Evolutionary conservation across 176 grass and related monocot species (phyloP).

Genomic region (Eragrostis nindensis): DNA sequence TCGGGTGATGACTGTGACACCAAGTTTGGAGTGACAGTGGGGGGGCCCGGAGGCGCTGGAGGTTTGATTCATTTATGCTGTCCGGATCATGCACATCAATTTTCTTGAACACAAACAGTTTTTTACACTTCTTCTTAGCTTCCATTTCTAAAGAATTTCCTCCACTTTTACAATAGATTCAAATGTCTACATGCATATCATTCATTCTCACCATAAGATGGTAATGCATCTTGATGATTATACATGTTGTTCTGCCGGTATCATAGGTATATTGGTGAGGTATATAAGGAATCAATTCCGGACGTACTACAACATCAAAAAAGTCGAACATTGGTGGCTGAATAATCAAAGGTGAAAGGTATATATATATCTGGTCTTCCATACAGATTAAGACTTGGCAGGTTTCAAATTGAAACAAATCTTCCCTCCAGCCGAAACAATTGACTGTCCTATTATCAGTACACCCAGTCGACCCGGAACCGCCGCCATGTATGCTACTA

Average conservation of each 20-base stretch:
- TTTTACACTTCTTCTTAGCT: neutral
- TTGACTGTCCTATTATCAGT: constrained; percentile 32
- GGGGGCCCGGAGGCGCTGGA: constrained; percentile 23
- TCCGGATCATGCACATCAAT: constrained; percentile 18
- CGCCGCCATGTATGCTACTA: neutral
- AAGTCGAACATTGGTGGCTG: neutral
- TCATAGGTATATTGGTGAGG: no score
- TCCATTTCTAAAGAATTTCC: neutral
- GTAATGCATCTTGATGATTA: no score
- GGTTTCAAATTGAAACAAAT: neutral
- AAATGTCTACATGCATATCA: no score
- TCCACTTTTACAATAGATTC: no score
- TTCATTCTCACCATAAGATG: no score
- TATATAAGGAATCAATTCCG: no score
- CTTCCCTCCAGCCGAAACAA: constrained; percentile 27
- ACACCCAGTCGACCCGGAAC: constrained; percentile 3
- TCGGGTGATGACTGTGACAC: constrained; percentile 1
- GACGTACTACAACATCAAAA: no score
- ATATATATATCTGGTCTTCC: neutral
- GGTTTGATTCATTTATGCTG: constrained; percentile 31
- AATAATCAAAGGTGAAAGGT: constrained; percentile 27
- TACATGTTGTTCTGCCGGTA: no score
- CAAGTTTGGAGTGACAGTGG: constrained; percentile 14
- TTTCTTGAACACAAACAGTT: neutral
- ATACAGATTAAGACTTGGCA: neutral